Conservation (phyloP, 2,329 filamentous ascomycete genomes). For the Cercospora zeae-maydis region DNA sequence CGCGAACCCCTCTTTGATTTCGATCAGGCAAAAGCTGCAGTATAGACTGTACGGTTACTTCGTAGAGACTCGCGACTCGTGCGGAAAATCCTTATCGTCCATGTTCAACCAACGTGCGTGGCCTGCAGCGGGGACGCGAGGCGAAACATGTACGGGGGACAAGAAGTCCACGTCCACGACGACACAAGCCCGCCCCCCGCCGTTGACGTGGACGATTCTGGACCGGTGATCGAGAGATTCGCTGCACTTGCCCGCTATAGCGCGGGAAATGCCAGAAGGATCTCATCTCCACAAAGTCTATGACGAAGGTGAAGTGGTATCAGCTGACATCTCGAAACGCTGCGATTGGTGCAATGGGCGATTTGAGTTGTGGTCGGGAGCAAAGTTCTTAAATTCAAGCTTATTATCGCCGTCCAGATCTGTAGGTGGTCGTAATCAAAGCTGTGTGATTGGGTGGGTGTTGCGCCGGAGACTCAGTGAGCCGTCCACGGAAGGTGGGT, state of each 20-base stretch:
- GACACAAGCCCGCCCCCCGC: neutral
- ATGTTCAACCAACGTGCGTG: neutral
- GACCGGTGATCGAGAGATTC: slow-evolving; percentile 1
- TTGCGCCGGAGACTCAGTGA: neutral
- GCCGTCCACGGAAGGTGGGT: slow-evolving; percentile 2
- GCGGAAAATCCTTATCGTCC: neutral
- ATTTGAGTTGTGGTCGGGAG: slow-evolving; percentile 1
- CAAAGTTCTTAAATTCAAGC: slow-evolving; percentile 11
- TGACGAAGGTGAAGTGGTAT: neutral
- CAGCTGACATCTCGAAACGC: neutral
- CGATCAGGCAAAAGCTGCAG: neutral
- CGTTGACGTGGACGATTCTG: slow-evolving; percentile 11
- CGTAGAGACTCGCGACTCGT: neutral
- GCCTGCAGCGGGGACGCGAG: neutral
- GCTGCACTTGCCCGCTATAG: neutral
- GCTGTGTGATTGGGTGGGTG: neutral
- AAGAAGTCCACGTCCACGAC: neutral
- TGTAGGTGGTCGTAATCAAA: neutral
- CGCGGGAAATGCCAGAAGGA: neutral
- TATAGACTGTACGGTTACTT: no score
- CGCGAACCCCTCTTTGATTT: neutral
- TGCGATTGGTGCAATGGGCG: neutral
- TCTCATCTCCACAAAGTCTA: slow-evolving; percentile 6
- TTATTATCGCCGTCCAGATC: neutral
- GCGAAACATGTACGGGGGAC: neutral